Conservation (phyloP, 140 eudicot species). For the Ambrosia hybrid region DNA sequence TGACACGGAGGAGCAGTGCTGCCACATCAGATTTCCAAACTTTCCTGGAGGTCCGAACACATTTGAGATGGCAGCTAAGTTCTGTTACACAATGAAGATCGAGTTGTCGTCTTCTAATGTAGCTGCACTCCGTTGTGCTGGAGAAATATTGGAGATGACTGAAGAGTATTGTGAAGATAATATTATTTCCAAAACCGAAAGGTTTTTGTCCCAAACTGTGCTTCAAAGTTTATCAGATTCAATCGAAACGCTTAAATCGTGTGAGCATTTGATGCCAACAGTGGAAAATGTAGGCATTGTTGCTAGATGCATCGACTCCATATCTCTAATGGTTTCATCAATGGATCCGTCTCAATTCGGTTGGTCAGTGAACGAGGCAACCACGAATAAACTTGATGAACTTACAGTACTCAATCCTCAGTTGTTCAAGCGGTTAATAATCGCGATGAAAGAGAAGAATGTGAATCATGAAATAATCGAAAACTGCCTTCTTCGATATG, state of each 20-base stretch:
- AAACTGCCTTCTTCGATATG: slow-evolving; percentile 31
- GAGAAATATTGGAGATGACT: slow-evolving; percentile 73
- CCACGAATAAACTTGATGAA: slow-evolving; percentile 36
- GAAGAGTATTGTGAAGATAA: slow-evolving; percentile 75
- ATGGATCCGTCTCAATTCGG: slow-evolving; percentile 72
- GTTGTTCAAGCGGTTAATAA: slow-evolving; percentile 24
- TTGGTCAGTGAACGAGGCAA: slow-evolving; percentile 66
- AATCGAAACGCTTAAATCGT: slow-evolving; percentile 32
- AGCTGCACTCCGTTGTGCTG: slow-evolving; percentile 93
- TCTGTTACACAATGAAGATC: slow-evolving; percentile 78
- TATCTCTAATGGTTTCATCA: slow-evolving; percentile 50
- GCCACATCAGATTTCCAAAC: slow-evolving; percentile 54
- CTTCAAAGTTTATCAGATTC: slow-evolving; percentile 36
- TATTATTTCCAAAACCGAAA: slow-evolving; percentile 72
- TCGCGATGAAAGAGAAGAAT: slow-evolving; percentile 26
- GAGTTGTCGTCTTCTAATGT: slow-evolving; percentile 66
- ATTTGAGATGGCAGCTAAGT: slow-evolving; percentile 87
- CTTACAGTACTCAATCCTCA: slow-evolving; percentile 37
- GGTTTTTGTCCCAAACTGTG: slow-evolving; percentile 57
- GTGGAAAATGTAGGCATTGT: slow-evolving; percentile 39
- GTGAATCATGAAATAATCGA: slow-evolving; percentile 25
- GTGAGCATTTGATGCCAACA: slow-evolving; percentile 31
- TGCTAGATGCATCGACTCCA: slow-evolving; percentile 61
- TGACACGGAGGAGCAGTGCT: slow-evolving; percentile 21
- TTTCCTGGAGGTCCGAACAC: slow-evolving; percentile 93